These are phyloP conservation scores for Candida koratica DNA, from an alignment of 805 yeast species.

Conservation along the genomic window DNA sequence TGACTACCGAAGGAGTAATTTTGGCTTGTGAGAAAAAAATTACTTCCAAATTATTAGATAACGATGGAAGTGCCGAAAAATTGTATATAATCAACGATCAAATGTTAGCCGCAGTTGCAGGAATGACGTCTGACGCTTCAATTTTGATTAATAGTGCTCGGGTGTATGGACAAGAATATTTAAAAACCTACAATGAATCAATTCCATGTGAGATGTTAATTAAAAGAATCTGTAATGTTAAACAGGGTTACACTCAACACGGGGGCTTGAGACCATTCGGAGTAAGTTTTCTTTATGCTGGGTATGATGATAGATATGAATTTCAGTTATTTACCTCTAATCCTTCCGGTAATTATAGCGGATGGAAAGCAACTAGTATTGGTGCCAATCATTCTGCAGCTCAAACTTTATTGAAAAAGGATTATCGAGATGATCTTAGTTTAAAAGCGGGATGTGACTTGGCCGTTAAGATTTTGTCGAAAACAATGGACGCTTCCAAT, in stretches of 20 bases:
- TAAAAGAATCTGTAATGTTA: slow-evolving; percentile 82
- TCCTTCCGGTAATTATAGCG: slow-evolving; percentile 96
- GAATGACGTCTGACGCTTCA: slow-evolving; percentile 95
- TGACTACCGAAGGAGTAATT: slow-evolving; percentile 83
- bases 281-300: slow-evolving; percentile 93
- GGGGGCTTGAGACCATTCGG: slow-evolving; percentile 99
- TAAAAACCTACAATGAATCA: slow-evolving; percentile 84
- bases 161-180: slow-evolving; percentile 74
- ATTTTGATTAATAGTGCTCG: slow-evolving; percentile 87
- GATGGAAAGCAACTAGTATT: slow-evolving; percentile 97
- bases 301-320: slow-evolving; percentile 83
- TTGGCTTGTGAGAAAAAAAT: slow-evolving; percentile 96
- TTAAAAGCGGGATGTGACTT: slow-evolving; percentile 76
- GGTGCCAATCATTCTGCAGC: slow-evolving; percentile 97
- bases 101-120: slow-evolving; percentile 93
- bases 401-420: slow-evolving; percentile 92
- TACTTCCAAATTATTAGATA: slow-evolving; percentile 87
- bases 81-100: slow-evolving; percentile 80
- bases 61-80: slow-evolving; percentile 90
- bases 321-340: slow-evolving; percentile 93
- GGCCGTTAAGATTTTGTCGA: slow-evolving; percentile 86
- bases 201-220: slow-evolving; percentile 92
- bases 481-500: slow-evolving; percentile 87
- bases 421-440: slow-evolving; percentile 76
- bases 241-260: slow-evolving; percentile 97